Percentiles rank a stretch among this genome's conserved stretches.
phyloP scores from a whole-genome alignment of 495 filamentous ascomycete genomes.

The Penicillium antarcticum region DNA sequence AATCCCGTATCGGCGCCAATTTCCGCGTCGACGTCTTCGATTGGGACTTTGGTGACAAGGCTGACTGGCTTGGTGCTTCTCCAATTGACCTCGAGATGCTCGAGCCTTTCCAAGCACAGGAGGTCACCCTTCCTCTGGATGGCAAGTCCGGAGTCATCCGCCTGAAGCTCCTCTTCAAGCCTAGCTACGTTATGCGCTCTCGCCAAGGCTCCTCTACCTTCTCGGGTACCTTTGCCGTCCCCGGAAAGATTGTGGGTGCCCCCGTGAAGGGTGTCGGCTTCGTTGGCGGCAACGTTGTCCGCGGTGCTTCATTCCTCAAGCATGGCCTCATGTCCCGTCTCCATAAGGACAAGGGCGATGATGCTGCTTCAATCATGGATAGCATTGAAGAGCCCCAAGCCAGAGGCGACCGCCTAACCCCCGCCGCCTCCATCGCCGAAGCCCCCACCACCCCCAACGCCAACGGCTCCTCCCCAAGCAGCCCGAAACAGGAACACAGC shows the following conservation, averaged over 20 bases:
- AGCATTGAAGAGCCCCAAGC: conserved; percentile 27
- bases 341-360: conserved; percentile 59
- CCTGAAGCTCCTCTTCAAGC: conserved; percentile 87
- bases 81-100: conserved; percentile 76
- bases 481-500: conserved; percentile 47
- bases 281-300: conserved; percentile 76
- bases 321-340: conserved; percentile 61
- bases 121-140: conserved; percentile 71
- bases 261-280: conserved; percentile 87
- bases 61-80: conserved; percentile 76
- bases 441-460: conserved; percentile 27
- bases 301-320: conserved; percentile 84
- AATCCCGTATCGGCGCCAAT: conserved; percentile 78
- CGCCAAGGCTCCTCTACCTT: conserved; percentile 92
- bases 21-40: conserved; percentile 86
- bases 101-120: conserved; percentile 78
- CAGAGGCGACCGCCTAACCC: conserved; percentile 36
- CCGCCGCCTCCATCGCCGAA: conserved; percentile 31
- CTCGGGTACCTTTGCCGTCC: conserved; percentile 82
- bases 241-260: conserved; percentile 90
- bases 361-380: conserved; percentile 34
- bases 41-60: conserved; percentile 92
- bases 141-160: conserved; percentile 85
- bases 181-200: conserved; percentile 83
- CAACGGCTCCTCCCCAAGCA: conserved; percentile 33